phyloP scores from a whole-genome alignment of 805 yeast genomes.

The Blastobotrys robertii region DNA sequence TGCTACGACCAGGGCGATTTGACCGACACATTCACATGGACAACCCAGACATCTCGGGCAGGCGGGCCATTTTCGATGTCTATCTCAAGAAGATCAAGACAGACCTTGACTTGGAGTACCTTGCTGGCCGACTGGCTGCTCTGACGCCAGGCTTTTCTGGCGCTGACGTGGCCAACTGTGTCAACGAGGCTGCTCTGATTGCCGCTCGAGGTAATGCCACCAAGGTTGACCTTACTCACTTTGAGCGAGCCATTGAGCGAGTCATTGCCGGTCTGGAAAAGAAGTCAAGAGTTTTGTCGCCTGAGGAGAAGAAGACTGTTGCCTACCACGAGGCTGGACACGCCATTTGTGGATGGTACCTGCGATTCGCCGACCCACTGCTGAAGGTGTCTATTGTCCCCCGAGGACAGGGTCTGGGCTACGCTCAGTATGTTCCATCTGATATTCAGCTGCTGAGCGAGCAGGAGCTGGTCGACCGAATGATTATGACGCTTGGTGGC shows the following conservation, averaged over 20 bases:
- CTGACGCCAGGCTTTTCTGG: slow-evolving; percentile 98
- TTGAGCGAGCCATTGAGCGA: slow-evolving; percentile 94
- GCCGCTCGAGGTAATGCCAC: slow-evolving; percentile 79
- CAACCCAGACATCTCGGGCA: slow-evolving; percentile 89
- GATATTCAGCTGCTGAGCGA: slow-evolving; percentile 74
- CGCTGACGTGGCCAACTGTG: slow-evolving; percentile 95
- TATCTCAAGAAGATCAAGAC: slow-evolving; percentile 69
- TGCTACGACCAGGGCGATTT: slow-evolving; percentile 95
- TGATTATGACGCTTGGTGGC: slow-evolving; percentile 97
- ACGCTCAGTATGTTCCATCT: slow-evolving; percentile 94
- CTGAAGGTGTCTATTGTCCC: slow-evolving; percentile 95
- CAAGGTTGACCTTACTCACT: slow-evolving; percentile 66
- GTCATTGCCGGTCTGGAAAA: slow-evolving; percentile 94
- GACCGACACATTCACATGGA: slow-evolving; percentile 90
- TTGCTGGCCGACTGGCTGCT: slow-evolving; percentile 86
- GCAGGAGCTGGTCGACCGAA: slow-evolving; percentile 73
- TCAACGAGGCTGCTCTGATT: slow-evolving; percentile 94
- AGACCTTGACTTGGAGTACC: slow-evolving; percentile 39
- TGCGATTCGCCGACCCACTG: slow-evolving; percentile 85
- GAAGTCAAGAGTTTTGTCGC: slow-evolving; percentile 71
- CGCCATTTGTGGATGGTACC: slow-evolving; percentile 96
- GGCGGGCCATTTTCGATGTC: slow-evolving; percentile 85
- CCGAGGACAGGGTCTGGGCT: slow-evolving; percentile 92
- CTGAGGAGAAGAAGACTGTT: slow-evolving; percentile 80
- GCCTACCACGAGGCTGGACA: slow-evolving; percentile 99